A percentile compares a stretch with the other conserved stretches of the same genome.
phyloP scores from a whole-genome alignment of 176 grass and related monocot species.

The Carex parvula region DNA sequence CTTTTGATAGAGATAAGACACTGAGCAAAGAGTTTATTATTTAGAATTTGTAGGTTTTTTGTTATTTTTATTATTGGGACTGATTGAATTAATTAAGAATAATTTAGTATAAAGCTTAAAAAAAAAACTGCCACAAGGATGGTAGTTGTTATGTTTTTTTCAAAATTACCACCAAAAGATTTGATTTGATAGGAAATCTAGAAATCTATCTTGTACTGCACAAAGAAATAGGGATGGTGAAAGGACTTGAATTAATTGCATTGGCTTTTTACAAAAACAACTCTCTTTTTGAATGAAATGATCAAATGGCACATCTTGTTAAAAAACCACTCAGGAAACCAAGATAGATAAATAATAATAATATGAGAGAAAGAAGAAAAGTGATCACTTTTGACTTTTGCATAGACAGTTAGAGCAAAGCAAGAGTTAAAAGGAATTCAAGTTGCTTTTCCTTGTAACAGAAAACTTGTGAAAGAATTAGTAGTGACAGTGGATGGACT shows the following conservation, averaged over 20 bases:
- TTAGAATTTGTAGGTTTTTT: not conserved
- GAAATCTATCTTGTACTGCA: not conserved
- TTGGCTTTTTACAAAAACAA: not conserved
- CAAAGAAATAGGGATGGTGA: conserved; percentile 1
- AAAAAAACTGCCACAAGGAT: not conserved
- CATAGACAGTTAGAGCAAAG: not conserved
- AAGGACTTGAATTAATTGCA: not conserved
- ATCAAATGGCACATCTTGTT: not conserved
- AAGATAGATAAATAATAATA: not conserved
- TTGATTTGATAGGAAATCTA: conserved; percentile 18
- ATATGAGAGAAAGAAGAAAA: not conserved
- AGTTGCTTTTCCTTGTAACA: conserved; percentile 14
- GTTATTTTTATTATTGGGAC: not conserved
- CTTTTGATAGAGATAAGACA: not conserved
- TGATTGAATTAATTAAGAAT: not conserved
- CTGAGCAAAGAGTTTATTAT: not conserved
- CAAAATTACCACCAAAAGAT: not conserved
- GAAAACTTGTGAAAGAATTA: conserved; percentile 16
- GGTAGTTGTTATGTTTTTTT: not conserved
- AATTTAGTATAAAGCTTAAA: not conserved
- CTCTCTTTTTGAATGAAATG: not conserved
- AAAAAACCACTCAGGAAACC: not conserved
- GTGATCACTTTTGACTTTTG: not conserved
- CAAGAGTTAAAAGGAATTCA: conserved; percentile 7
- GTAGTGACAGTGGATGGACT: not conserved